Evolutionary conservation across 305 asterid species (phyloP), one percentile per base, ranked within the genome.

Genomic region (Euphrasia arctica): DNA sequence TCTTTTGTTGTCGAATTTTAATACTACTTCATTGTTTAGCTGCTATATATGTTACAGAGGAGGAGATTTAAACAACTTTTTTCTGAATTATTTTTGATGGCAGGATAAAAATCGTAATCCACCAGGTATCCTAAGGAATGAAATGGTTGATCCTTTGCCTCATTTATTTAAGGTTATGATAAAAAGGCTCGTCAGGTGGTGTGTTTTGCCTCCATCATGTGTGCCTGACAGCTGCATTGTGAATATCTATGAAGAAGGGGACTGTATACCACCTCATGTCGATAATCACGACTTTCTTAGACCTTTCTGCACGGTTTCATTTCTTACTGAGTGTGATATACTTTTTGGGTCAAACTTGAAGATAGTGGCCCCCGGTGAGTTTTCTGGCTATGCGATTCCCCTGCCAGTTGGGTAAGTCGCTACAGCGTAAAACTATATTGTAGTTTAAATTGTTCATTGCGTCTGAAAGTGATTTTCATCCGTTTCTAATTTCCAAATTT

Each of bases 241-340:
- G 75, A 87, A 92, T 69, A 80, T 90, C 27, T 90, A 92, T 51
- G 90, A 87, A 13, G 92, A 81, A 74, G 97, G 94, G 15, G 97
- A 92, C 67, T 87, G 97, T 63, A 92, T 92, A 77, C 97, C 96
- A 0, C 98, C 97, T n/a, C 98, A 90, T 68, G 86, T 92, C 47
- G 98, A 92, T 70, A 83, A 80, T 82, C 98, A 84, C 31, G 98
- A 92, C 63, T 92, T 92, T 72, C 75, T 82, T 6, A 78, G 97
- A 51, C 98, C 98, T 5, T 92, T 92, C 64, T 92, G 96, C 63
- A 90, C 97, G 0, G 94, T 92, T 25, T 92, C 97, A 3, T 92
- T 90, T 74, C 91, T 92, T 11, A 90, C 94, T 27, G 95, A 84
- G 68, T 92, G 97, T 60, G 62, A 83, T 18, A 84, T 88, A 50